These are phyloP conservation scores for Mycena metata DNA, from an alignment of 768 basidiomycete species.

Conservation along the genomic window DNA sequence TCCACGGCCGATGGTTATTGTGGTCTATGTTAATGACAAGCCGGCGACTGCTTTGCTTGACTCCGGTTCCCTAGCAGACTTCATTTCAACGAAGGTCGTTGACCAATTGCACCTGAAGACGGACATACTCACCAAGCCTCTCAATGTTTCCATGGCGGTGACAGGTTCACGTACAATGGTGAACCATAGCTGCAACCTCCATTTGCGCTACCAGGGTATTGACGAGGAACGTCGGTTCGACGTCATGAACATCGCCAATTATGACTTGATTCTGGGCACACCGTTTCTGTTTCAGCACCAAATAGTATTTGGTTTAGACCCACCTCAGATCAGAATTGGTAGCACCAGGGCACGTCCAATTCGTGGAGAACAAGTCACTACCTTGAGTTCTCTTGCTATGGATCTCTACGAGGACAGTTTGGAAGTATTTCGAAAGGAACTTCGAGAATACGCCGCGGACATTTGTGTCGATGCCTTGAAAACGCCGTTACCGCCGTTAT, in stretches of 20 bases:
- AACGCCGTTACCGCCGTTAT: no score
- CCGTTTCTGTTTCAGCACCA: constrained; percentile 46
- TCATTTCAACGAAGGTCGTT: constrained; percentile 47
- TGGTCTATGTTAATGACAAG: constrained; percentile 43
- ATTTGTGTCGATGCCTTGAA: no score
- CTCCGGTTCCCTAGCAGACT: constrained; percentile 48
- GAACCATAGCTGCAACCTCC: constrained; percentile 35
- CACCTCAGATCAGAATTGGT: constrained; percentile 26
- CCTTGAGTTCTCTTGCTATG: constrained; percentile 9
- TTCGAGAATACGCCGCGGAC: no score
- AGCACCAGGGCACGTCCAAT: constrained; percentile 17
- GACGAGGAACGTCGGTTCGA: constrained; percentile 43
- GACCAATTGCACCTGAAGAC: constrained; percentile 44
- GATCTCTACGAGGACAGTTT: no score
- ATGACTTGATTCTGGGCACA: constrained; percentile 49
- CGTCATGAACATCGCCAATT: constrained; percentile 47
- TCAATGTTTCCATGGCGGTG: constrained; percentile 47
- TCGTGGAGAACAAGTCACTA: constrained; percentile 20
- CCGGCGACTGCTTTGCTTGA: constrained; percentile 47
- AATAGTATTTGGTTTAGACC: constrained; percentile 34
- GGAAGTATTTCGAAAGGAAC: no score
- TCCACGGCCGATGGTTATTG: constrained; percentile 44
- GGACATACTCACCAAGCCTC: constrained; percentile 44
- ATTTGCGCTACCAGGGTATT: constrained; percentile 45
- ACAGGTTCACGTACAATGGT: constrained; percentile 48